phyloP scores from a whole-genome alignment of 805 yeast species.

The Kodamaea laetipori region DNA sequence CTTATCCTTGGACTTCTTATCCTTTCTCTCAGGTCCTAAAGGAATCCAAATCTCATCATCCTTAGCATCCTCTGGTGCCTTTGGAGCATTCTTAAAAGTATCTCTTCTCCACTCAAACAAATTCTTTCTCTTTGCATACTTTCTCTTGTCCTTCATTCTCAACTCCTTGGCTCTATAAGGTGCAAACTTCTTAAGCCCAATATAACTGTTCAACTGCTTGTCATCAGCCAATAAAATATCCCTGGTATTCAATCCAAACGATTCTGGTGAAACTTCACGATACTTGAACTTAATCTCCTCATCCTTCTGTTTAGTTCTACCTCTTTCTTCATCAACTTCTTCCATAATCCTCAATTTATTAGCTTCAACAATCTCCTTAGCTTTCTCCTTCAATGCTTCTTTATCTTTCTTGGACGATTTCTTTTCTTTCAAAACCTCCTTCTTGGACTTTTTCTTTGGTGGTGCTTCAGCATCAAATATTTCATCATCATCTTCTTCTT shows the following conservation, averaged over 20 bases:
- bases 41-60: slow-evolving; percentile 43
- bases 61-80: slow-evolving; percentile 35
- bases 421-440: slow-evolving; percentile 59
- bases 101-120: slow-evolving; percentile 87
- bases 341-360: slow-evolving; percentile 67
- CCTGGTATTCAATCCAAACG: slow-evolving; percentile 80
- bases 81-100: slow-evolving; percentile 65
- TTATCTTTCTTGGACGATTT: slow-evolving; percentile 62
- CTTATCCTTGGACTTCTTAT: slow-evolving; percentile 9
- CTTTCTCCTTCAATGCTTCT: slow-evolving; percentile 60
- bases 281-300: slow-evolving; percentile 69
- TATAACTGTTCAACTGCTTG: slow-evolving; percentile 74
- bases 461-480: slow-evolving; percentile 26
- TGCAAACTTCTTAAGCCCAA: slow-evolving; percentile 90
- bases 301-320: slow-evolving; percentile 44
- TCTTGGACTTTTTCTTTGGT: slow-evolving; percentile 46
- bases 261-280: slow-evolving; percentile 93
- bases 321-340: slow-evolving; percentile 64
- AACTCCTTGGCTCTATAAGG: slow-evolving; percentile 82
- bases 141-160: slow-evolving; percentile 75
- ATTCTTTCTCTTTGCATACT: slow-evolving; percentile 78
- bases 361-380: slow-evolving; percentile 76
- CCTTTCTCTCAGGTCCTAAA: slow-evolving; percentile 12
- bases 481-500: slow-evolving; percentile 10
- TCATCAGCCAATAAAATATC: slow-evolving; percentile 93